These are phyloP conservation scores for Syncephalis plumigaleata DNA, from an alignment of 371 early-diverging fungal genomes.

Conservation along the genomic window DNA sequence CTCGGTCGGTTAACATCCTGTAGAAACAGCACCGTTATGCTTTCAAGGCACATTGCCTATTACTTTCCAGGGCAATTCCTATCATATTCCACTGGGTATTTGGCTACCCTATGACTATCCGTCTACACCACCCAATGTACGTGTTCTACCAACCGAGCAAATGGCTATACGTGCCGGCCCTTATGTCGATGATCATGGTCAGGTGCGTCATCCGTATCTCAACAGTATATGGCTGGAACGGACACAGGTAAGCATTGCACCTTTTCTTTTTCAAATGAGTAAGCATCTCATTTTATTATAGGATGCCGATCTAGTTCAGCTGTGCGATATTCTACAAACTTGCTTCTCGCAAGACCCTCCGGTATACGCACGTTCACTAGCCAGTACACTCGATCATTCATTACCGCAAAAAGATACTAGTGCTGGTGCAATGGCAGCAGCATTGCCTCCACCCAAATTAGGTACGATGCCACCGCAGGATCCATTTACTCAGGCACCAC, in stretches of 20 bases:
- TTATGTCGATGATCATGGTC: conserved; percentile 70
- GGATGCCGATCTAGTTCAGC: conserved; percentile 38
- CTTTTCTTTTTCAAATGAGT: no score
- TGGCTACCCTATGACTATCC: conserved; percentile 82
- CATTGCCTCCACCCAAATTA: no score
- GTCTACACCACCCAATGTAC: conserved; percentile 53
- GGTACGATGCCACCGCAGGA: no score
- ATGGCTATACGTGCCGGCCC: conserved; percentile 71
- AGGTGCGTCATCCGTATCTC: conserved; percentile 70
- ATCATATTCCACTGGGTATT: conserved; percentile 82
- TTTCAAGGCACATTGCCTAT: conserved; percentile 67
- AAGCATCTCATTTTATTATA: no score
- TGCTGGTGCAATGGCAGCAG: no score
- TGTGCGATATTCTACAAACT: conserved; percentile 45
- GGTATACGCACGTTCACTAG: conserved; percentile 37
- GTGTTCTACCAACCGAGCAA: conserved; percentile 70
- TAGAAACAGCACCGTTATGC: conserved; percentile 2
- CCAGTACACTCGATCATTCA: no score
- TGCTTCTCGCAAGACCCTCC: conserved; percentile 65
- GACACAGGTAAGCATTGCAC: conserved; percentile 15
- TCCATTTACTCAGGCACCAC: no score
- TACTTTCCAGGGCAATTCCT: conserved; percentile 54
- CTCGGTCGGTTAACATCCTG: no score
- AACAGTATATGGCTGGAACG: conserved; percentile 26
- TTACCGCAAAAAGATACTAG: no score